Base-by-base conservation (phyloP, 805 yeast species). In the Sungouiozyma ichnusensis region DNA sequence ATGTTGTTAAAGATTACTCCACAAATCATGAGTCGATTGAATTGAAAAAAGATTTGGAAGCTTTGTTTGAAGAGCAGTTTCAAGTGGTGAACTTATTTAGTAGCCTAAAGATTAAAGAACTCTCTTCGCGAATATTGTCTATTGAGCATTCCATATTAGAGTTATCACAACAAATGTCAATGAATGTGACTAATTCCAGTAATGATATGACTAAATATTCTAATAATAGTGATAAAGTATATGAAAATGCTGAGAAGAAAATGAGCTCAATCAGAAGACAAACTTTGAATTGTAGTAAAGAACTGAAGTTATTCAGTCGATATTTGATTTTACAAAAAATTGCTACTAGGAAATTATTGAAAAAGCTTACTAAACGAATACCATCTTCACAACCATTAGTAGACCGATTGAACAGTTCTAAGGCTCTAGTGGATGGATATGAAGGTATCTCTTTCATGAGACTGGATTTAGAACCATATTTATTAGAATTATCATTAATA, bases 251-350 rank as follows among this genome's bases (percentile, higher is more conserved):
- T 5, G 39, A 37, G 13, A 48, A 51, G 17, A 44, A 48, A 35
- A 35, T 55, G 16, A 52, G 44, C 34, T 14, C 47, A 11, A 47
- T 55, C 14, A 39, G 38, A 15, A 38, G 40, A 18, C 53, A 54
- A 35, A 40, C 58, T 18, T 50, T 50, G 31, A 45, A 44, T 35
- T 55, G 60, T 36, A 60, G 51, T 38, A 47, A 46, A 20, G 71
- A 68, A 36, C 58, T 77, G 39, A 77, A 76, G 45, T 70, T 73
- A 47, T 57, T 79, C 35, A 68, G 79, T 33, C 68, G 78, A 44
- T 79, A 72, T 51, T 67, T 78, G 16, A 57, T 77, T 24, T 62
- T 79, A 36, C 85, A 79, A 52, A 77, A 76, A 54, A 69, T 79
- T 24, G 84, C 83, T 8, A 55, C 75, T 13, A 68, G 72, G 50